Percentiles rank a stretch among this genome's conserved stretches.
These are phyloP conservation scores for Fraxinus greggii DNA, from an alignment of 305 asterid species.

Conservation along the genomic window DNA sequence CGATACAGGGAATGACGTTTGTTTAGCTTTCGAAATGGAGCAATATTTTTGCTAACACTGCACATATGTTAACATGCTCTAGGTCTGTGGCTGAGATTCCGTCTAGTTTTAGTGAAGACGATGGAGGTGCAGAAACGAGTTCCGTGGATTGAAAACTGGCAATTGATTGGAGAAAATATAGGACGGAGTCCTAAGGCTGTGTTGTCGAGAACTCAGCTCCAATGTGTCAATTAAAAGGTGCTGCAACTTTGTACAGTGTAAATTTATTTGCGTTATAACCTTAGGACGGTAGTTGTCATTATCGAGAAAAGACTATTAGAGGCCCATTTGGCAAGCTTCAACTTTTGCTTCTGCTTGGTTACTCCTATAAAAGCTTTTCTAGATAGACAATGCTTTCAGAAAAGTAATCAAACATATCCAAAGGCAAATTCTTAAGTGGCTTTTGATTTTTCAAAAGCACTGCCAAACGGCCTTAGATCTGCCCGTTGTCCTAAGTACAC, in stretches of 20 bases:
- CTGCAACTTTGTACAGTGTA: conserved; percentile 32
- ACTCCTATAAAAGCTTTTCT: not conserved
- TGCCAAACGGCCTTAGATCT: not conserved
- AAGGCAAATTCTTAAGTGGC: not conserved
- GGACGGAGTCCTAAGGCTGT: not conserved
- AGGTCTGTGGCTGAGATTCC: conserved; percentile 56
- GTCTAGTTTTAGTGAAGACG: conserved; percentile 61
- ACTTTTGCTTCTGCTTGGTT: not conserved
- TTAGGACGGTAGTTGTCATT: conserved; percentile 15
- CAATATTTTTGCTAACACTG: not conserved
- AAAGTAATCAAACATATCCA: not conserved
- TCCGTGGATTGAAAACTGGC: conserved; percentile 41
- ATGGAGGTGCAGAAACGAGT: conserved; percentile 67
- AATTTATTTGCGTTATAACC: conserved; percentile 17
- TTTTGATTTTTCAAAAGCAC: too few species aligned
- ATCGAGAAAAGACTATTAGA: conserved; percentile 2
- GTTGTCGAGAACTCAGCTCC: not conserved
- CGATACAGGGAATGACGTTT: not conserved
- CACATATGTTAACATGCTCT: not conserved
- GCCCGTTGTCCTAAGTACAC: not conserved
- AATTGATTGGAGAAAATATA: conserved; percentile 4
- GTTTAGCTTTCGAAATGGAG: not conserved
- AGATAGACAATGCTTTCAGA: not conserved
- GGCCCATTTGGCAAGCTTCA: not conserved
- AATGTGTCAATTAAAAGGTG: not conserved